These are phyloP conservation scores for Morella rubra DNA, from an alignment of 306 rosid species.

Conservation along the genomic window DNA sequence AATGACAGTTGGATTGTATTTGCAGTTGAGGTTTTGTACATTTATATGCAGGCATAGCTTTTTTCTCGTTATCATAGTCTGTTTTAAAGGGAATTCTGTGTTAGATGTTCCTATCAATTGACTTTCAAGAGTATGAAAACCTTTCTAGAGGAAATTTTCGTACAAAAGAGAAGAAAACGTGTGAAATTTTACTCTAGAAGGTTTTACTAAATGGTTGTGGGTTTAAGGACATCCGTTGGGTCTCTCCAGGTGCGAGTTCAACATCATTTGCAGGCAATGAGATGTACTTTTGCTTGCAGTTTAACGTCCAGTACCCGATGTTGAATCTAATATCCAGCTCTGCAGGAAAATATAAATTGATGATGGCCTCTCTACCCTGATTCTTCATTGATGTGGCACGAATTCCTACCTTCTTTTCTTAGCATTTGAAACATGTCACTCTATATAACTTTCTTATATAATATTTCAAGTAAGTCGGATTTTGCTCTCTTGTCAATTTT, in stretches of 20 bases:
- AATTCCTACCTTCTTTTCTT: constrained; percentile 8
- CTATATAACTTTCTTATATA: background rate
- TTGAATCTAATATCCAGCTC: background rate
- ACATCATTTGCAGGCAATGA: background rate
- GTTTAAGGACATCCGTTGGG: background rate
- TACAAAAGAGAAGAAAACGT: background rate
- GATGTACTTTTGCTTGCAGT: background rate
- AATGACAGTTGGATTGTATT: constrained; percentile 1
- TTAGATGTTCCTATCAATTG: background rate
- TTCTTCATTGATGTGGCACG: background rate
- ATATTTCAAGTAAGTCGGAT: no score
- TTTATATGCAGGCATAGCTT: background rate
- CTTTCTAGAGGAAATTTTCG: no score
- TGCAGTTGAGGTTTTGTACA: constrained; percentile 17
- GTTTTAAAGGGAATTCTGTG: background rate
- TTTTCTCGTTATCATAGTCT: background rate
- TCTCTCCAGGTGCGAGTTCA: background rate
- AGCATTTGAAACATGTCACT: constrained; percentile 7
- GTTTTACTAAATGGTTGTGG: background rate
- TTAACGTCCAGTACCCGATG: background rate
- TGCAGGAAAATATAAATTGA: background rate
- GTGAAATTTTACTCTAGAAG: background rate
- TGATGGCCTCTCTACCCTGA: background rate
- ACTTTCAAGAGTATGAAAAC: background rate
- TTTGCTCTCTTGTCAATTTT: no score